phyloP scores from a whole-genome alignment of 2,329 filamentous ascomycete species.

The Aspergillus ochraceoroseus region DNA sequence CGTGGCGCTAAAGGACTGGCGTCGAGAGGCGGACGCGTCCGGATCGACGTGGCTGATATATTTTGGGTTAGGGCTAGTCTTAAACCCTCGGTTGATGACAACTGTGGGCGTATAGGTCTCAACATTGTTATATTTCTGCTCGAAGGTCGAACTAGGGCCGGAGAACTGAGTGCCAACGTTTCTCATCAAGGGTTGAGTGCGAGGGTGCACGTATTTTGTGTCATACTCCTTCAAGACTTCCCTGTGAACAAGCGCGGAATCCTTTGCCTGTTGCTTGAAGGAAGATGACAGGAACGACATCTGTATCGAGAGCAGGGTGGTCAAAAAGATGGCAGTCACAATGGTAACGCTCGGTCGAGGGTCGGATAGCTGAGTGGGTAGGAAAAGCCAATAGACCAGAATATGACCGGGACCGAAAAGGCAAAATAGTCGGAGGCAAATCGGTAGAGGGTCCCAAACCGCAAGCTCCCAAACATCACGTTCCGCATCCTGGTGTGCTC shows the following conservation, averaged over 20 bases:
- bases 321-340: slow-evolving; percentile 73
- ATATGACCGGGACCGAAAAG: slow-evolving; percentile 91
- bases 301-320: slow-evolving; percentile 69
- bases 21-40: slow-evolving; percentile 46
- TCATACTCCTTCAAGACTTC: slow-evolving; percentile 96
- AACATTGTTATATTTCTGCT: slow-evolving; percentile 50
- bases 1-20: slow-evolving; percentile 42
- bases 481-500: slow-evolving; percentile 68
- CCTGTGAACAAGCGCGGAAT: slow-evolving; percentile 76
- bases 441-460: slow-evolving; percentile 87
- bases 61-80: slow-evolving; percentile 76
- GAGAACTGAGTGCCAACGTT: slow-evolving; percentile 76
- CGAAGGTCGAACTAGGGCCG: slow-evolving; percentile 40
- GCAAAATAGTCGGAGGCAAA: slow-evolving; percentile 77
- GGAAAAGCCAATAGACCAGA: slow-evolving; percentile 81
- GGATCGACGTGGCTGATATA: slow-evolving; percentile 70
- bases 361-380: slow-evolving; percentile 72
- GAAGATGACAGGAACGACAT: slow-evolving; percentile 66
- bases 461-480: slow-evolving; percentile 92
- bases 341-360: slow-evolving; percentile 80
- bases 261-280: slow-evolving; percentile 80
- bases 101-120: slow-evolving; percentile 59
- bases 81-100: slow-evolving; percentile 68
- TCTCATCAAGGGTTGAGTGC: slow-evolving; percentile 72
- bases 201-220: slow-evolving; percentile 87